Percentiles rank a stretch among this genome's conserved stretches.
Conservation (phyloP, 2,329 filamentous ascomycete genomes). For the Xylariaceae sp. region DNA sequence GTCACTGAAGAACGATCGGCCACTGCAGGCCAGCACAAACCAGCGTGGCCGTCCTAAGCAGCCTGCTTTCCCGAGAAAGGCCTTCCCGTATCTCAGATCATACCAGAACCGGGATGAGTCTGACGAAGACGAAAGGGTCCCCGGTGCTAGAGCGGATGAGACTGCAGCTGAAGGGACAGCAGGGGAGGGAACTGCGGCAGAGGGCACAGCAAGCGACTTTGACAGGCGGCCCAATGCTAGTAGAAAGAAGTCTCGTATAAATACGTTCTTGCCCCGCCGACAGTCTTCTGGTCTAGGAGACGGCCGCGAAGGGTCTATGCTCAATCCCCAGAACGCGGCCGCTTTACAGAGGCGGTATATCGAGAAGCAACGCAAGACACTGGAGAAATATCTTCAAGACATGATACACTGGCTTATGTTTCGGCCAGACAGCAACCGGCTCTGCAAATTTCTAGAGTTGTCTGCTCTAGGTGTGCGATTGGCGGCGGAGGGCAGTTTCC, state of each 20-base stretch:
- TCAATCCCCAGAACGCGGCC: conserved; percentile 55
- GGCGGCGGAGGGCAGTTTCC: conserved; percentile 93
- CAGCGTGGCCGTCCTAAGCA: conserved; percentile 75
- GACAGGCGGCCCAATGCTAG: conserved; percentile 56
- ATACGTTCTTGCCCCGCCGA: conserved; percentile 59
- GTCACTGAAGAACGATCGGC: conserved; percentile 81
- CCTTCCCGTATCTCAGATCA: conserved; percentile 86
- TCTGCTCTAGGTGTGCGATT: conserved; percentile 92
- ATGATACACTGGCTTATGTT: conserved; percentile 98
- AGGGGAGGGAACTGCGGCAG: conserved; percentile 55
- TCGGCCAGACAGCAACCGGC: conserved; percentile 88
- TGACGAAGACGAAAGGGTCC: conserved; percentile 69
- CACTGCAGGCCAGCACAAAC: conserved; percentile 72
- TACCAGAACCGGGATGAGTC: conserved; percentile 79
- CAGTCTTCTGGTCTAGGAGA: conserved; percentile 59
- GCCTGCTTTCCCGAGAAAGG: conserved; percentile 86
- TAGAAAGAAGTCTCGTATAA: conserved; percentile 59
- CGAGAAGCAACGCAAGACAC: conserved; percentile 80
- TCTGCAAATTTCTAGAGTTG: conserved; percentile 94
- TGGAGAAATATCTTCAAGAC: conserved; percentile 89
- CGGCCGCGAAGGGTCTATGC: conserved; percentile 49
- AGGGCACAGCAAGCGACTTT: conserved; percentile 72
- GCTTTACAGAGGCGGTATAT: conserved; percentile 69
- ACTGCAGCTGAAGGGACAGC: conserved; percentile 50
- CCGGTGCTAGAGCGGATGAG: conserved; percentile 46